Conservation (phyloP, 2,329 filamentous ascomycete species). For the Fusarium goolgardi region DNA sequence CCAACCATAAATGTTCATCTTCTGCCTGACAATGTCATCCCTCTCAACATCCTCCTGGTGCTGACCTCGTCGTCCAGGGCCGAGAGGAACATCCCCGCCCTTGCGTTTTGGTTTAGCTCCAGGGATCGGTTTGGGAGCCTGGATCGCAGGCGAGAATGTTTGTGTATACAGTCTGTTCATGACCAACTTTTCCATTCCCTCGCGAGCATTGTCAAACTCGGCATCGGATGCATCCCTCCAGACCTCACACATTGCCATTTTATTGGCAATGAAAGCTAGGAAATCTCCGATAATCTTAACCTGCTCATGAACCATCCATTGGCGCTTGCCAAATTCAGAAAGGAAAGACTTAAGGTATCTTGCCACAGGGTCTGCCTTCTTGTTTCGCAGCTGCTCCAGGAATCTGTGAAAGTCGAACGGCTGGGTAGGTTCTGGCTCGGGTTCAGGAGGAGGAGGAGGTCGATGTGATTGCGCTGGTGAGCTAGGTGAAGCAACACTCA, state of each 20-base stretch:
- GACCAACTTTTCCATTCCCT: constrained; percentile 99
- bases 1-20: constrained; percentile 97
- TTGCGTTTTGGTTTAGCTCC: constrained; percentile 75
- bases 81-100: constrained; percentile 74
- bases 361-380: constrained; percentile 97
- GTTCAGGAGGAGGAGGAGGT: constrained; percentile 77
- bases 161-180: constrained; percentile 98
- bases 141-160: constrained; percentile 95
- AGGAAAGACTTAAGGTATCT: constrained; percentile 95
- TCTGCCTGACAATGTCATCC: constrained; percentile 95
- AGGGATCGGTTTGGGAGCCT: constrained; percentile 78
- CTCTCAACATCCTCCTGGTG: constrained; percentile 98
- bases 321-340: constrained; percentile 93
- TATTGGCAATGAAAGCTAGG: constrained; percentile 94
- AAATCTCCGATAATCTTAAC: constrained; percentile 99
- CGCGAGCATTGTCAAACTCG: constrained; percentile 97
- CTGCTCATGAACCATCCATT: constrained; percentile 99
- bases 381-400: constrained; percentile 92
- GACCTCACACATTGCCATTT: constrained; percentile 97
- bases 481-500: constrained; percentile 52
- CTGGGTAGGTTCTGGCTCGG: constrained; percentile 82
- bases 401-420: constrained; percentile 99
- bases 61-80: constrained; percentile 89
- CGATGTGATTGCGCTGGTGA: constrained; percentile 67
- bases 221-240: constrained; percentile 96